phyloP scores from a whole-genome alignment of 371 early-diverging fungal genomes.

The Mucor sp. region DNA sequence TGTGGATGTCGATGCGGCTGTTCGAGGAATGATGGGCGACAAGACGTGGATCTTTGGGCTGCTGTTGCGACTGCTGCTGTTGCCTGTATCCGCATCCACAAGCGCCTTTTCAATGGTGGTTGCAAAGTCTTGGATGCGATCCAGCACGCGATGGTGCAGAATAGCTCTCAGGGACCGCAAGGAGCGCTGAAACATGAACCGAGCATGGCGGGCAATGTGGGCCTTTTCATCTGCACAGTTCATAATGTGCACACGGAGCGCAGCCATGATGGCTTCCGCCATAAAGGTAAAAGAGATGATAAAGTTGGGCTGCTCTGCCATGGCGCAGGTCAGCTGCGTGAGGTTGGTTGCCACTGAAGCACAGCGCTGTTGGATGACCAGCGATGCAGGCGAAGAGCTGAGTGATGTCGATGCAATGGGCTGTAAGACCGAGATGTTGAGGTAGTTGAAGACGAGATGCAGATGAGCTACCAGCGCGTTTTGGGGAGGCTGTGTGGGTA shows the following conservation, averaged over 20 bases:
- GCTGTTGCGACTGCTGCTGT: conserved; percentile 8
- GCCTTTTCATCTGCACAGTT: conserved; percentile 21
- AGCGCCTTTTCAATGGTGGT: conserved; percentile 18
- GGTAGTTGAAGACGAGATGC: conserved; percentile 31
- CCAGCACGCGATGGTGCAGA: conserved; percentile 21
- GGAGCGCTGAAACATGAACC: conserved; percentile 42
- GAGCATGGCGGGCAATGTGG: conserved; percentile 30
- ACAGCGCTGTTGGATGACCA: conserved; percentile 25
- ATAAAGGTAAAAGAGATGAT: conserved; percentile 20
- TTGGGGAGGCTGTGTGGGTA: conserved; percentile 32
- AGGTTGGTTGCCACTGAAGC: conserved; percentile 20
- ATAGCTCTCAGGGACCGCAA: conserved; percentile 21
- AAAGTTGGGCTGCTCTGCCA: conserved; percentile 19
- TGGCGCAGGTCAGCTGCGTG: conserved; percentile 20
- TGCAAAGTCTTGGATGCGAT: conserved; percentile 25
- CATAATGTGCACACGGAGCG: conserved; percentile 18
- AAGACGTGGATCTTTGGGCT: conserved; percentile 17
- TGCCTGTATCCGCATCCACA: conserved; percentile 15
- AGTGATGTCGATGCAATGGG: not conserved
- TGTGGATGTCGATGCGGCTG: not conserved
- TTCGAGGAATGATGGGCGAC: conserved; percentile 22
- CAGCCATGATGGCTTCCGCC: conserved; percentile 17
- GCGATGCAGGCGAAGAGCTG: not conserved
- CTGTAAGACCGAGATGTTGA: conserved; percentile 13
- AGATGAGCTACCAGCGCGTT: conserved; percentile 29